phyloP scores from a whole-genome alignment of 495 filamentous ascomycete genomes.

The Trichoderma gamsii region DNA sequence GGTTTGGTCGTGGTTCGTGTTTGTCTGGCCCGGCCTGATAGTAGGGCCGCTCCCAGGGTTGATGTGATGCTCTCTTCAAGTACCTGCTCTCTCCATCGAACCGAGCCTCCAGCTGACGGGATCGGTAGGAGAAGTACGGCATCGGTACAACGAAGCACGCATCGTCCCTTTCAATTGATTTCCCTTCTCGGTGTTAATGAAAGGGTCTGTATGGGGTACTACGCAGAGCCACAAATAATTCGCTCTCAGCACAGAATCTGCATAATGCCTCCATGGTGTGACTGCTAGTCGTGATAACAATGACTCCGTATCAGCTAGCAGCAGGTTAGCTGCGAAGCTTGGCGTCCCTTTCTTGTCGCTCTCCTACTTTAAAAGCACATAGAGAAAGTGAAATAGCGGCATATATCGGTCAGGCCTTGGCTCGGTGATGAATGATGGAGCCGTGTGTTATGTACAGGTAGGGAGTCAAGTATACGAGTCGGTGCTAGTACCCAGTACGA shows the following conservation, averaged over 20 bases:
- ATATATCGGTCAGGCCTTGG: background rate
- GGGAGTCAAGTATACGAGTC: background rate
- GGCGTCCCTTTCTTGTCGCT: background rate
- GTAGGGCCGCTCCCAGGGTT: too few species aligned
- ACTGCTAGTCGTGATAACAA: background rate
- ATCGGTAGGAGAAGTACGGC: constrained; percentile 1
- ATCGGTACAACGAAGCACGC: constrained; percentile 1
- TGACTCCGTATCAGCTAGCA: background rate
- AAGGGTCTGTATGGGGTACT: background rate
- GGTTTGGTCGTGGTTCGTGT: too few species aligned
- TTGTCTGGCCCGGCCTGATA: too few species aligned
- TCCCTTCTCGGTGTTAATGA: background rate
- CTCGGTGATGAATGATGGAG: background rate
- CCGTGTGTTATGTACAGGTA: too few species aligned
- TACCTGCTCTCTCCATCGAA: background rate
- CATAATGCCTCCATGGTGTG: background rate
- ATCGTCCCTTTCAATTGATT: background rate
- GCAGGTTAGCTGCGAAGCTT: background rate
- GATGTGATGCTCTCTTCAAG: too few species aligned
- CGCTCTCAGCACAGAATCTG: background rate
- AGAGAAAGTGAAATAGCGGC: background rate
- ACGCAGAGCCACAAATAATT: background rate
- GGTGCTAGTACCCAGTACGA: background rate
- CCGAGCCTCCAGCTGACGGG: background rate
- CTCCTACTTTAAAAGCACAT: background rate